Evolutionary conservation across 2,329 filamentous ascomycete species (phyloP).

Genomic region (Pyrenochaeta sp.): DNA sequence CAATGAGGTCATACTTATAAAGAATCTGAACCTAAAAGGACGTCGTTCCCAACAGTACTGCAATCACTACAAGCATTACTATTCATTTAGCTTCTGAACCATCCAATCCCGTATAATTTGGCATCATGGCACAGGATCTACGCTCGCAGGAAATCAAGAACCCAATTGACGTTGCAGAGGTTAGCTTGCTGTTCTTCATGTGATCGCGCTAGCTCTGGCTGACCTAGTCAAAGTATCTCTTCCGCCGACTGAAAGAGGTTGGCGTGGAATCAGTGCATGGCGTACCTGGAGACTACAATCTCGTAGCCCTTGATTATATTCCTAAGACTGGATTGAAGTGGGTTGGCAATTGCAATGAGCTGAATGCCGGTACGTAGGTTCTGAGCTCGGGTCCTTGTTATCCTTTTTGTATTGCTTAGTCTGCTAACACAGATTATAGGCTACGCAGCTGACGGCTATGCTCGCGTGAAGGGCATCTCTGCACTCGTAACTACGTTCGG

Average conservation of each 20-base stretch:
- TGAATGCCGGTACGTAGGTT: slow-evolving; percentile 61
- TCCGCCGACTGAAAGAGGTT: slow-evolving; percentile 53
- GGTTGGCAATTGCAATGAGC: slow-evolving; percentile 70
- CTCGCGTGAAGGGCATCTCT: slow-evolving; percentile 55
- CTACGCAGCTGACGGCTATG: slow-evolving; percentile 59
- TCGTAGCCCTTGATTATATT: slow-evolving; percentile 65
- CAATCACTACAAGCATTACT: slow-evolving; percentile 8
- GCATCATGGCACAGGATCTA: slow-evolving; percentile 50
- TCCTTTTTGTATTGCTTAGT: background rate
- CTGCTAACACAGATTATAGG: slow-evolving; percentile 35
- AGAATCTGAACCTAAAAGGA: slow-evolving; percentile 1
- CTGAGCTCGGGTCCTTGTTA: background rate
- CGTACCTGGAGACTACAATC: slow-evolving; percentile 56
- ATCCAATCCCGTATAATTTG: slow-evolving; percentile 2
- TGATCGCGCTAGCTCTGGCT: background rate
- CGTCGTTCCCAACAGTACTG: slow-evolving; percentile 19
- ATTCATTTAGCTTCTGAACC: slow-evolving; percentile 4
- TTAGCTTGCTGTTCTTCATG: slow-evolving; percentile 15
- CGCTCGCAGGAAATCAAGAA: slow-evolving; percentile 53
- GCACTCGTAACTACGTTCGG: slow-evolving; percentile 60
- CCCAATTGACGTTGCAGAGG: slow-evolving; percentile 66
- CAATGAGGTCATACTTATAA: slow-evolving; percentile 13
- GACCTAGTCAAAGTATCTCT: slow-evolving; percentile 42
- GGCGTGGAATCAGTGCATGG: slow-evolving; percentile 58
- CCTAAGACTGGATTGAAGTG: slow-evolving; percentile 63